Percentiles rank a stretch among this genome's conserved stretches.
phyloP scores from a whole-genome alignment of 768 basidiomycete species.

The Rhodotorula taiwanensis region DNA sequence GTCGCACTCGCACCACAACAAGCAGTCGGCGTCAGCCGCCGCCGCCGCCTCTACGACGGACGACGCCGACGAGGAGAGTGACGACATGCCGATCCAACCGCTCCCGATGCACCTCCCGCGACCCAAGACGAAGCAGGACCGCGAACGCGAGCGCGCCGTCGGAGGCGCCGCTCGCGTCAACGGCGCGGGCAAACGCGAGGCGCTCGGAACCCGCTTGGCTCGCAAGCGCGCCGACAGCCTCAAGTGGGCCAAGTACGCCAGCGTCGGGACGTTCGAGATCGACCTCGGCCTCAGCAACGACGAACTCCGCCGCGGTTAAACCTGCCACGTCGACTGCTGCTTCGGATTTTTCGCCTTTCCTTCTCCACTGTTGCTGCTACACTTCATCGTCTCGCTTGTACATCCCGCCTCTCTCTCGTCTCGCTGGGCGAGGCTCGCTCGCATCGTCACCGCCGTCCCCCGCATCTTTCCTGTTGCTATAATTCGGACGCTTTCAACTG shows the following conservation, averaged over 20 bases:
- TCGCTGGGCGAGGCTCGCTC: too few relatives aligned
- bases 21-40: not conserved
- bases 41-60: not conserved
- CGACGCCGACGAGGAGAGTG: slow-evolving; percentile 3
- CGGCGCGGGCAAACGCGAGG: slow-evolving; percentile 11
- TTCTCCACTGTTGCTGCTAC: too few relatives aligned
- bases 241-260: slow-evolving; percentile 37
- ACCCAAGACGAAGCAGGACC: slow-evolving; percentile 24
- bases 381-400: too few relatives aligned
- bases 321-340: not conserved
- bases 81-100: slow-evolving; percentile 6
- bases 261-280: slow-evolving; percentile 13
- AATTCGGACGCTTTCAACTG: too few relatives aligned
- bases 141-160: slow-evolving; percentile 15
- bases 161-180: not conserved
- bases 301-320: slow-evolving; percentile 16
- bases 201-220: slow-evolving; percentile 21
- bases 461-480: too few relatives aligned
- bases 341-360: too few relatives aligned
- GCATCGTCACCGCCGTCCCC: too few relatives aligned
- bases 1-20: not conserved
- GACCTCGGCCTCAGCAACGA: slow-evolving; percentile 31
- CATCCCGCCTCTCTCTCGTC: too few relatives aligned
- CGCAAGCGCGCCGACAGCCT: slow-evolving; percentile 25
- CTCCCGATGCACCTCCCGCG: slow-evolving; percentile 17